Evolutionary conservation across 306 rosid species (phyloP), one percentile per base, ranked within the genome.

Genomic region (Gillenia trifoliata): DNA sequence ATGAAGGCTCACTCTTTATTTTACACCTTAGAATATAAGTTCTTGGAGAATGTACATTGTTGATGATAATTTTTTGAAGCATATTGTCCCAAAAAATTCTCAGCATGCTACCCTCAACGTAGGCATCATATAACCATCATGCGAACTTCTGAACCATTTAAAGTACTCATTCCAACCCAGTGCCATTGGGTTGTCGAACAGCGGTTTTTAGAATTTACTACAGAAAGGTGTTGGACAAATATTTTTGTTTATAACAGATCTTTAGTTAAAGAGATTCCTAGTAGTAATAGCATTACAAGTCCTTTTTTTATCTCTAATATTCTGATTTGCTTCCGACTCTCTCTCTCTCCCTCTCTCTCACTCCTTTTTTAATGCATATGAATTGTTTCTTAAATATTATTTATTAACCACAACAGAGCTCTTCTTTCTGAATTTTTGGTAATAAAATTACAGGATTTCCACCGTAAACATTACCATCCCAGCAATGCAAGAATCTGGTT

Each of bases 391-490:
- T 17, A 33, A 52, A 72, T 66, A 4, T 2, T 60, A 11, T 62
- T 36, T 16, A 49, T 36, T 65, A 29, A 29, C 3, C 31, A 29
- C 31, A 1, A 57, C 1, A 52, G 23, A 55, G 33, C 54, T 81
- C 54, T 74, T 45, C 76, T 66, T 47, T 45, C 66, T 64, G 60
- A 81, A 29, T 1, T 1, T 29, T 29, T 1, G 3, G 31, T 59
- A 75, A 80, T 10, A 19, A 63, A 50, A 64, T 33, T 83, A 54
- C 93, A 91, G 97, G 97, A 94, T 80, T 94, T 94, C 85, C 97
- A 94, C 71, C 31, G 89, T 70, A 90, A 91, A 78, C 91, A 88
- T 82, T 94, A 94, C 71, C 98, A 94, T 78, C 98, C 98, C 26
- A 88, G 92, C 82, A 94, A 94, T 83, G 87, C 98, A 41, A n/a